Base-by-base conservation (phyloP, 257 asterid species). In the Ilex asprella region DNA sequence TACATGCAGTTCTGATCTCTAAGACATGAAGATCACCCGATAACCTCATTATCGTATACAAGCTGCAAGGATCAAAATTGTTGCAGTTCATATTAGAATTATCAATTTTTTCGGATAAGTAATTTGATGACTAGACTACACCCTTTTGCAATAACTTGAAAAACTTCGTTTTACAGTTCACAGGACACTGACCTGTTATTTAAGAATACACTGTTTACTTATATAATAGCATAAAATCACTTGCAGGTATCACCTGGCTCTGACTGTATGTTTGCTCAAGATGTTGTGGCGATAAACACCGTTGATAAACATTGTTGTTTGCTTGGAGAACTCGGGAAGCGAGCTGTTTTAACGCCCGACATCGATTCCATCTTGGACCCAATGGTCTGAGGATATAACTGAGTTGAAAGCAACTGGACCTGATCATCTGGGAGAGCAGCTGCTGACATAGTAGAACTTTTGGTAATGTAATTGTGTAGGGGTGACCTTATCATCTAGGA, bases 211-310 rank as follows among this genome's bases (percentile, higher is more conserved):
- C 11, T 2, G 27, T 50, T 14, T 63, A 47, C 67, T 59, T 39
- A 47, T n/a, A 64, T 67, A 16, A 75, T 58, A 46, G 3, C 56
- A 30, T 53, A 59, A 44, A n/a, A 57, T 21, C 13, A 50, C 43
- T 16, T 73, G 81, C 88, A 90, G 97, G 95, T 90, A 54, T 73
- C 79, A 51, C 75, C 92, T 39, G 90, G 92, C 52, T 12, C 60
- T 4, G 77, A 75, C 2, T 52, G 67, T 68, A 30, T 9, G 0
- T 78, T 55, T 30, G 61, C 83, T 58, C 88, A 85, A 63, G 76
- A 64, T 56, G 78, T 79, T 12, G 74, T 67, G 61, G 83, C 87
- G 1, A 66, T 87, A 70, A 71, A 90, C 61, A 63, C 76, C 2
- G 43, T 12, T 11, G 64, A 70, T 2, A 63, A 64, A 66, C 71